These are phyloP conservation scores for Gillenia trifoliata DNA, from an alignment of 306 rosid species.

Conservation along the genomic window DNA sequence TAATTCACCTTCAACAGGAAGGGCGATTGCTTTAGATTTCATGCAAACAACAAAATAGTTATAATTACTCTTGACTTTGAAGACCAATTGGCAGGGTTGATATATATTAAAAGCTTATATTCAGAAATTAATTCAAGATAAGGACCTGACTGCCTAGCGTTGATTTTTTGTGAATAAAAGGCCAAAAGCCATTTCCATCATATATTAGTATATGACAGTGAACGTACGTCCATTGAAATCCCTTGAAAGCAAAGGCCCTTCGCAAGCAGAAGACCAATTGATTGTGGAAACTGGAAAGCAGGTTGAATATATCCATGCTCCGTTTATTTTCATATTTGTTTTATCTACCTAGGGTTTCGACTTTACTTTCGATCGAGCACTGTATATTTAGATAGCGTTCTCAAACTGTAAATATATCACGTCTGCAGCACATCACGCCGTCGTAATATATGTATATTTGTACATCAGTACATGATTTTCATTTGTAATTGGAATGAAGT, in stretches of 20 bases:
- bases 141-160: neutral
- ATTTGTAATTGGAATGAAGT: no score
- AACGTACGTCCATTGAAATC: no score
- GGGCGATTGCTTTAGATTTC: neutral
- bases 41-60: neutral
- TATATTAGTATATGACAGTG: no score
- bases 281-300: neutral
- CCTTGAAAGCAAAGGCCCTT: neutral
- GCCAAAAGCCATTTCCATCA: neutral
- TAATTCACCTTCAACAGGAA: neutral
- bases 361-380: neutral
- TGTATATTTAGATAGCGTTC: neutral
- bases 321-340: neutral
- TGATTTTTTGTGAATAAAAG: neutral
- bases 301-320: neutral
- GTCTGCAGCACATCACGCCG: constrained; percentile 3
- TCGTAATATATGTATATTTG: neutral
- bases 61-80: neutral
- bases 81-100: neutral
- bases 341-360: neutral
- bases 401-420: neutral
- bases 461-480: no score
- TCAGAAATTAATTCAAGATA: neutral
- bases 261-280: neutral
- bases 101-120: neutral